Evolutionary conservation across 805 yeast species (phyloP), one percentile per base, ranked within the genome.

Genomic region (Hanseniaspora occidentalis): DNA sequence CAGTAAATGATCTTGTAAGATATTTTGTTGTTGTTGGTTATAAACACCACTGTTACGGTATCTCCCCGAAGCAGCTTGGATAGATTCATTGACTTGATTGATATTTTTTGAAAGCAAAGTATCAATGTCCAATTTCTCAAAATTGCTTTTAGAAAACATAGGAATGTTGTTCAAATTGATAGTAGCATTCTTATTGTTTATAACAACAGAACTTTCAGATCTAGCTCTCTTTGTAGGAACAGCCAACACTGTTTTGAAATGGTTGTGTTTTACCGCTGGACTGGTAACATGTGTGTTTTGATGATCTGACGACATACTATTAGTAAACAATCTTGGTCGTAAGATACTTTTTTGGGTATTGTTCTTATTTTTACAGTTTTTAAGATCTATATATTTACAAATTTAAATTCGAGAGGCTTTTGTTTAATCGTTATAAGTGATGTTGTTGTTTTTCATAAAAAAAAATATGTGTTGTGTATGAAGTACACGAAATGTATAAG

Each of bases 231-330:
- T 19, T 10, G 29, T 18, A 9, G 25, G 16, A 4, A 37, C 31
- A 27, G 18, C 10, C 8, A 29, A 29, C 4, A 29, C 33, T 5
- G 56, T 58, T 8, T 37, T 48, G 36, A 16, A 44, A 9, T 25
- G 47, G 11, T 22, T 46, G 10, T 9, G 44, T 3, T 33, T 39
- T 6, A 25, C 44, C 3, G 40, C 44, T 7, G 41, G 45, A n/a
- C 29, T 38, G 43, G 6, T 18, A 44, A 9, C 40, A 37, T n/a
- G 35, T 47, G 16, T 19, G 49, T 8, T 49, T 50, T n/a, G n/a
- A n/a, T n/a, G n/a, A n/a, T n/a, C n/a, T n/a, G n/a, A n/a, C n/a
- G n/a, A n/a, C n/a, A n/a, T n/a, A n/a, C n/a, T n/a, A n/a, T n/a
- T n/a, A n/a, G n/a, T n/a, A n/a, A n/a, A n/a, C n/a, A n/a, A n/a